Conservation (phyloP, 257 asterid genomes). For the Marsdenia floribunda region DNA sequence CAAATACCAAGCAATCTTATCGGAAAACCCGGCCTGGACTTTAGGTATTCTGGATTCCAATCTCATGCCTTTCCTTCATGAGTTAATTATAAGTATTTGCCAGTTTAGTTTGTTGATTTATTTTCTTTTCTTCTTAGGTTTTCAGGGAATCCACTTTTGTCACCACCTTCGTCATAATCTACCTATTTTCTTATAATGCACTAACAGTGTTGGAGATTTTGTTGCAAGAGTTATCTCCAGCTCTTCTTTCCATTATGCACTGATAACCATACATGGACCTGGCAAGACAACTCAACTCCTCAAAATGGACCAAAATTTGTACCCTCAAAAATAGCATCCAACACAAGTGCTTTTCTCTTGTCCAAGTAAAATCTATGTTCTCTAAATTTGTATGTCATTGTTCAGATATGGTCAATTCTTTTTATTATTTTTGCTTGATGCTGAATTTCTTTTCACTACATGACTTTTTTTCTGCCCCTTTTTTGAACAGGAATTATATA, state of each 20-base stretch:
- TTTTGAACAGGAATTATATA: conserved; percentile 2
- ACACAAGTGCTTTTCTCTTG: not conserved
- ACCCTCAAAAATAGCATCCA: not conserved
- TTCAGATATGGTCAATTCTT: conserved; percentile 4
- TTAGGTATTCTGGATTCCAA: conserved; percentile 41
- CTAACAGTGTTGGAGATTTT: conserved; percentile 6
- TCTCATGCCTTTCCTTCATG: not conserved
- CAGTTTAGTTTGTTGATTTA: conserved; percentile 1
- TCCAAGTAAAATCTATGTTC: conserved; percentile 1
- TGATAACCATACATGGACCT: conserved; percentile 5
- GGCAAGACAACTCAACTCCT: not conserved
- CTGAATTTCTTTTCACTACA: not conserved
- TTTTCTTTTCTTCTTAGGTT: conserved; percentile 35
- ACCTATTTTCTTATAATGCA: conserved; percentile 2
- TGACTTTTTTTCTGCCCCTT: not conserved
- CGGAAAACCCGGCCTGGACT: conserved; percentile 46
- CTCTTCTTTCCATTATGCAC: not conserved
- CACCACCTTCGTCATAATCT: conserved; percentile 37
- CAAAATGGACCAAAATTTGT: conserved; percentile 9
- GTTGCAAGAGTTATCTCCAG: conserved; percentile 4
- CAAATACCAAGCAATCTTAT: conserved; percentile 57
- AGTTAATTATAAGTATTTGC: not conserved
- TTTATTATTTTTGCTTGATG: not conserved
- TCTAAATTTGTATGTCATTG: not conserved
- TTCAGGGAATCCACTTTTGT: conserved; percentile 72